These are phyloP conservation scores for Ceratocystiopsis minuta DNA, from an alignment of 2,329 filamentous ascomycete genomes.

Conservation along the genomic window DNA sequence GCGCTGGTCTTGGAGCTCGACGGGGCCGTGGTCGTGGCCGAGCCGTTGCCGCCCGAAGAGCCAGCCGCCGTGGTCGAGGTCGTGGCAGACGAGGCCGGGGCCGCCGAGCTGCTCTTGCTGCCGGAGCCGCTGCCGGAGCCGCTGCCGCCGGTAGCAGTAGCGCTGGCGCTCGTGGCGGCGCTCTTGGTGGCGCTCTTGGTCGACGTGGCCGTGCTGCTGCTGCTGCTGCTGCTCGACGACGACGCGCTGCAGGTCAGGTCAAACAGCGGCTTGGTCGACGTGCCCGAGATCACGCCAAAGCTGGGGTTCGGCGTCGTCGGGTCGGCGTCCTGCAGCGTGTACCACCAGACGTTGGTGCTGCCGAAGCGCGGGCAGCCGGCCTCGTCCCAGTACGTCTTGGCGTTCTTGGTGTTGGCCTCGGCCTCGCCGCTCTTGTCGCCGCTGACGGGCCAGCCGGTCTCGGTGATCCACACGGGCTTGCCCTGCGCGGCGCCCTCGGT, in stretches of 20 bases:
- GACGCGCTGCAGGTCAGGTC: slow-evolving; percentile 38
- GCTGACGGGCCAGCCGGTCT: slow-evolving; percentile 72
- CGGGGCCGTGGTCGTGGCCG: too few relatives aligned
- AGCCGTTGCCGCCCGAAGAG: too few relatives aligned
- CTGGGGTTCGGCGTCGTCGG: slow-evolving; percentile 43
- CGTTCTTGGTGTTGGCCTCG: slow-evolving; percentile 46
- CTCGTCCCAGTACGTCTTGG: slow-evolving; percentile 62
- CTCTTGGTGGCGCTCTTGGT: slow-evolving; percentile 4
- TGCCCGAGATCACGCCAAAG: slow-evolving; percentile 46
- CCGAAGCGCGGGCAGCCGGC: slow-evolving; percentile 57
- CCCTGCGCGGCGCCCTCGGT: slow-evolving; percentile 40
- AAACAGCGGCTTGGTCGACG: slow-evolving; percentile 38
- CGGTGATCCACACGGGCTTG: slow-evolving; percentile 71
- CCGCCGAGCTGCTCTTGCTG: background rate
- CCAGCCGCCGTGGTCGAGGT: slow-evolving; percentile 4
- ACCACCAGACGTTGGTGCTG: slow-evolving; percentile 55
- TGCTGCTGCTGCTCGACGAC: slow-evolving; percentile 8
- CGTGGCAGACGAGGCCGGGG: slow-evolving; percentile 1
- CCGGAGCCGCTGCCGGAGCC: background rate
- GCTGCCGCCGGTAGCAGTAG: background rate
- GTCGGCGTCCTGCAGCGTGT: slow-evolving; percentile 51
- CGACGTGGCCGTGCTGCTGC: slow-evolving; percentile 5
- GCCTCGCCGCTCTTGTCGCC: slow-evolving; percentile 45
- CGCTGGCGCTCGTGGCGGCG: slow-evolving; percentile 10
- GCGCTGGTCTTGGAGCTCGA: slow-evolving; percentile 2